Evolutionary conservation across 108 stramenopile genomes (phyloP).

Genomic region (Fistulifera pelliculosa): DNA sequence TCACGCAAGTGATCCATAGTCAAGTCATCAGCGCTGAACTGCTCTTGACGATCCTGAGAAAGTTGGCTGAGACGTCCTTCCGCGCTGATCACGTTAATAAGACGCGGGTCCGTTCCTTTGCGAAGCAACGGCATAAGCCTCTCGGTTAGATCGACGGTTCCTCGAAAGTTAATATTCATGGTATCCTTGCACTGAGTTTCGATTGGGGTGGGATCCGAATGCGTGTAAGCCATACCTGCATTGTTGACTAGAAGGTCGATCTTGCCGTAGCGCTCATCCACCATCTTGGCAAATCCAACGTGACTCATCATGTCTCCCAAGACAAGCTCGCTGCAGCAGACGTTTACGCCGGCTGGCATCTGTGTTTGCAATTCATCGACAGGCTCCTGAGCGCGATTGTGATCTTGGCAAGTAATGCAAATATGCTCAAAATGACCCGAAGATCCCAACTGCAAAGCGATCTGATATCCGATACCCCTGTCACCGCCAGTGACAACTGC

Average conservation of each 20-base stretch:
- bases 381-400: slow-evolving; percentile 1
- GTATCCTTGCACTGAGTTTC: slow-evolving; percentile 49
- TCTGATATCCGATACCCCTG: slow-evolving; percentile 51
- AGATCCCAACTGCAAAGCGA: slow-evolving; percentile 41
- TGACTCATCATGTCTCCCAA: slow-evolving; percentile 38
- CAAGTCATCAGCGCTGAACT: slow-evolving; percentile 23
- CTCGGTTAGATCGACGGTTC: slow-evolving; percentile 60
- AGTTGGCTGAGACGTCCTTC: slow-evolving; percentile 38
- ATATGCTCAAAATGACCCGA: slow-evolving; percentile 39
- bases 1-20: slow-evolving; percentile 29
- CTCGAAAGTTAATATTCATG: slow-evolving; percentile 58
- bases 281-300: slow-evolving; percentile 15
- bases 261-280: slow-evolving; percentile 33
- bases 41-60: slow-evolving; percentile 28
- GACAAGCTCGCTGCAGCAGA: slow-evolving; percentile 24
- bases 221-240: slow-evolving; percentile 53
- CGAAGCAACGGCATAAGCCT: slow-evolving; percentile 41
- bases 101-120: slow-evolving; percentile 33
- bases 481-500: slow-evolving; percentile 19
- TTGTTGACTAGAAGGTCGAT: slow-evolving; percentile 55
- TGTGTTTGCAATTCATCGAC: slow-evolving; percentile 6
- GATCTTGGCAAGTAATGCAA: slow-evolving; percentile 45
- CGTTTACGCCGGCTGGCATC: slow-evolving; percentile 3
- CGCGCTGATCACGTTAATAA: slow-evolving; percentile 53
- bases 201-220: slow-evolving; percentile 57